Conservation (phyloP, 495 filamentous ascomycete species). For the Durotheca rogersii region DNA sequence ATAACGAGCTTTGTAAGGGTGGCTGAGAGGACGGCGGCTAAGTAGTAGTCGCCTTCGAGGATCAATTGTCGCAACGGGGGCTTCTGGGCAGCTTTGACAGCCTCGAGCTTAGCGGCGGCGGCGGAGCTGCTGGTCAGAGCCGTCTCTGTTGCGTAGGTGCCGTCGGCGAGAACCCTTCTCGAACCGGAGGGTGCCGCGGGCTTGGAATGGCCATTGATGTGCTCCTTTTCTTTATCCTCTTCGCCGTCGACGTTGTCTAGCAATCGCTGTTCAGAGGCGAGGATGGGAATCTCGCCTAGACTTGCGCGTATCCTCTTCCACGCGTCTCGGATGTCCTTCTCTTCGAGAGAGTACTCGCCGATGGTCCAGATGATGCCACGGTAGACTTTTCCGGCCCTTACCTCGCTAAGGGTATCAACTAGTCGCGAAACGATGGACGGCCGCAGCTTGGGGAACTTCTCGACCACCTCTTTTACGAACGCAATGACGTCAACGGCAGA, state of each 20-base stretch:
- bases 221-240: constrained; percentile 64
- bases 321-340: constrained; percentile 90
- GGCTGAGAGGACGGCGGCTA: constrained; percentile 90
- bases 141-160: constrained; percentile 95
- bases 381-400: constrained; percentile 96
- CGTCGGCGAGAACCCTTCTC: constrained; percentile 89
- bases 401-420: constrained; percentile 88
- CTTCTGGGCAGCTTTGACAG: constrained; percentile 95
- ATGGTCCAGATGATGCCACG: constrained; percentile 96
- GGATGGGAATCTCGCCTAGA: constrained; percentile 94
- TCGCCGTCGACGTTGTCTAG: constrained; percentile 63
- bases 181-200: constrained; percentile 75
- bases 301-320: constrained; percentile 96
- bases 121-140: constrained; percentile 91
- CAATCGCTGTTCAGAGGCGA: constrained; percentile 91
- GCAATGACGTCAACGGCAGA: constrained; percentile 97
- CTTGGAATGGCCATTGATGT: constrained; percentile 80
- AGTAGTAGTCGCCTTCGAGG: constrained; percentile 94
- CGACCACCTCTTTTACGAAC: constrained; percentile 98
- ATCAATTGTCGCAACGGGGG: constrained; percentile 94
- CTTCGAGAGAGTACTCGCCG: constrained; percentile 93
- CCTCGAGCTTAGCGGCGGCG: constrained; percentile 86
- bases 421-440: constrained; percentile 82
- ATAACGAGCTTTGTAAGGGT: constrained; percentile 98
- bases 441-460: constrained; percentile 92